Base-by-base conservation (phyloP, 805 yeast genomes). In the Martiniozyma abietophila region DNA sequence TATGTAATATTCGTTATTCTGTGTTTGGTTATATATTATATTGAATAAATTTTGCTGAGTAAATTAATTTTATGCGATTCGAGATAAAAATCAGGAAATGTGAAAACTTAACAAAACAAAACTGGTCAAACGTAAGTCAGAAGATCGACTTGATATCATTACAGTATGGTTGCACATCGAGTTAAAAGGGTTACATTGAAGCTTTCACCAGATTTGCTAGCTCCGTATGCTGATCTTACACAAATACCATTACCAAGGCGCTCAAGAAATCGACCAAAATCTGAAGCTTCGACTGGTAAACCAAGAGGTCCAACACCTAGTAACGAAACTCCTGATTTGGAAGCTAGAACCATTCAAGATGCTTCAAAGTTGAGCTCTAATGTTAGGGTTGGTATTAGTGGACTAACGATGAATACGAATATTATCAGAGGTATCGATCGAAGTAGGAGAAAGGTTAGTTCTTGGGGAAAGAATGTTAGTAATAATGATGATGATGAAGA, bases 351-450 rank as follows among this genome's bases (percentile, higher is more conserved):
- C 6, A 25, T 16, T 9, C 37, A 29, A 17, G 22, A 15, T 11
- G 32, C 31, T 8, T 12, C 37, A 7, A 35, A 35, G 18, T 25
- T 35, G 12, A 25, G 36, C 12, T 29, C 38, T 4, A 42, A 34
- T 19, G 32, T 36, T 10, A 35, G 43, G 29, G 36, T 38, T 32
- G 39, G 54, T 23, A 32, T 45, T 9, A 51, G 56, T 22, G 54
- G 47, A 2, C 27, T 50, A 17, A 43, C 43, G 10, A 51, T 50
- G 53, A 52, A 50, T 21, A 35, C 53, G 1, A 44, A 44, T n/a
- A 44, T 47, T 7, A 41, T 46, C 5, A 45, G 49, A 7, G 50
- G 48, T 15, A 37, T 55, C 15, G 61, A 56, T 34, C 45, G 39
- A 6, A 44, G 46, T 25, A 34, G 33, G 4, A 35, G 25, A 15